Percentiles rank a stretch among this genome's conserved stretches.
phyloP scores from a whole-genome alignment of 2,329 filamentous ascomycete genomes.

The Pseudocercospora fuligena region DNA sequence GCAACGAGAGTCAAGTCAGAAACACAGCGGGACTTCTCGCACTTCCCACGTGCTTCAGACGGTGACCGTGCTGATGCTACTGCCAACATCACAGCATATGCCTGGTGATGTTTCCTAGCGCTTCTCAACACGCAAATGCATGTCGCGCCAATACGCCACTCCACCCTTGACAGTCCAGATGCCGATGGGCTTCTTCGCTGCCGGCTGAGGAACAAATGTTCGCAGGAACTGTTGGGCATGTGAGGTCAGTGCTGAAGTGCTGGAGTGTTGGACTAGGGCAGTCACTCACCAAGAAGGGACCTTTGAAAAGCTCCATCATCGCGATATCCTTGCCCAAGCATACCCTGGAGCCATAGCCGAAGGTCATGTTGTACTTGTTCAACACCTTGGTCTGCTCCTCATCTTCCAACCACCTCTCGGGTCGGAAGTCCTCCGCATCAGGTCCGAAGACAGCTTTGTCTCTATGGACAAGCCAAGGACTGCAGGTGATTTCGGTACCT shows the following conservation, averaged over 20 bases:
- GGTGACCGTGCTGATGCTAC: too few relatives aligned
- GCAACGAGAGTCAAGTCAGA: too few relatives aligned
- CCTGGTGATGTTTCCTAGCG: not conserved
- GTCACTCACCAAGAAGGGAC: conserved; percentile 30
- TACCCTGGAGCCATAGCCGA: conserved; percentile 56
- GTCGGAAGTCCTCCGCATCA: conserved; percentile 20
- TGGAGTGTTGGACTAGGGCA: not conserved
- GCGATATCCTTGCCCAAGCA: conserved; percentile 59
- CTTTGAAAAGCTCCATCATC: conserved; percentile 60
- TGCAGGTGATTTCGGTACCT: conserved; percentile 6
- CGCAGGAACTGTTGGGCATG: conserved; percentile 46
- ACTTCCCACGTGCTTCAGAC: too few relatives aligned
- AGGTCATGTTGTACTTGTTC: conserved; percentile 45
- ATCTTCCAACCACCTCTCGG: conserved; percentile 18
- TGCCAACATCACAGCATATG: too few relatives aligned
- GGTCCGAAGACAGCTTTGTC: conserved; percentile 11
- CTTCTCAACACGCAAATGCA: conserved; percentile 44
- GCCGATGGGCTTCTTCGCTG: conserved; percentile 39
- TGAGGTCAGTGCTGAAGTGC: not conserved
- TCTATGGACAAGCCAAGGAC: conserved; percentile 6
- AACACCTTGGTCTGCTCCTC: conserved; percentile 19
- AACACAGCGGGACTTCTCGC: too few relatives aligned
- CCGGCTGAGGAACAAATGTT: conserved; percentile 43
- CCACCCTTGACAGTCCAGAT: conserved; percentile 50
- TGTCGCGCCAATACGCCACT: conserved; percentile 49